Percentiles rank a stretch among this genome's conserved stretches.
Conservation (phyloP, 352 stramenopile genomes). For the Phytophthora nicotianae region DNA sequence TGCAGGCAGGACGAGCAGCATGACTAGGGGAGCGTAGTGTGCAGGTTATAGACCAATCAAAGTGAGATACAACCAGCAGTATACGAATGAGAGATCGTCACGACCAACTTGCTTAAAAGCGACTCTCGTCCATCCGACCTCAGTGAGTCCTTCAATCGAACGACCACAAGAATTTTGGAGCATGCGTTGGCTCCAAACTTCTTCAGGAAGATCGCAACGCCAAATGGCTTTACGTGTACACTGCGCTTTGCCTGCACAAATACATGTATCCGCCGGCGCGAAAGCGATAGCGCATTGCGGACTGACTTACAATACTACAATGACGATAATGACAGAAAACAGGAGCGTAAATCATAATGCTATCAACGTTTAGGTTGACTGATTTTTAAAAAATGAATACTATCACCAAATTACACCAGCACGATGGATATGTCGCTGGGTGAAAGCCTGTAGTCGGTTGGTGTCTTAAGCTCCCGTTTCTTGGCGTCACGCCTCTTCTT, state of each 20-base stretch:
- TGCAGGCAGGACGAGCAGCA: conserved; percentile 9
- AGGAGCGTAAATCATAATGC: too few relatives aligned
- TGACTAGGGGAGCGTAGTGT: not conserved
- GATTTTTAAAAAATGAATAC: too few relatives aligned
- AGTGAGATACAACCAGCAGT: not conserved
- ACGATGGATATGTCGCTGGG: conserved; percentile 23
- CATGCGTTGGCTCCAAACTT: not conserved
- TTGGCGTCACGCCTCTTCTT: conserved; percentile 34
- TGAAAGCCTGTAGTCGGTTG: not conserved
- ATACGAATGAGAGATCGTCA: conserved; percentile 10
- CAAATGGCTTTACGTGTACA: too few relatives aligned
- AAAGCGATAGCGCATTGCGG: too few relatives aligned
- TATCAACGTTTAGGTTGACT: too few relatives aligned
- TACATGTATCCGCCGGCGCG: too few relatives aligned
- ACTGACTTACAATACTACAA: too few relatives aligned
- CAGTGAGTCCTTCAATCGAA: conserved; percentile 18
- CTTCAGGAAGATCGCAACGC: too few relatives aligned
- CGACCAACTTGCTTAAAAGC: conserved; percentile 2
- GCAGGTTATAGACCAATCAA: conserved; percentile 4
- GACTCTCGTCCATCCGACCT: conserved; percentile 18
- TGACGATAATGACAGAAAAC: too few relatives aligned
- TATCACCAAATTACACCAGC: conserved; percentile 17
- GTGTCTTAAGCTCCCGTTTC: conserved; percentile 1
- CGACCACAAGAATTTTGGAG: conserved; percentile 38
- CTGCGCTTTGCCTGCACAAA: too few relatives aligned